A percentile compares a stretch with the other conserved stretches of the same genome.
These are phyloP conservation scores for Colletotrichum aenigma DNA, from an alignment of 2,329 filamentous ascomycete species.

Conservation along the genomic window DNA sequence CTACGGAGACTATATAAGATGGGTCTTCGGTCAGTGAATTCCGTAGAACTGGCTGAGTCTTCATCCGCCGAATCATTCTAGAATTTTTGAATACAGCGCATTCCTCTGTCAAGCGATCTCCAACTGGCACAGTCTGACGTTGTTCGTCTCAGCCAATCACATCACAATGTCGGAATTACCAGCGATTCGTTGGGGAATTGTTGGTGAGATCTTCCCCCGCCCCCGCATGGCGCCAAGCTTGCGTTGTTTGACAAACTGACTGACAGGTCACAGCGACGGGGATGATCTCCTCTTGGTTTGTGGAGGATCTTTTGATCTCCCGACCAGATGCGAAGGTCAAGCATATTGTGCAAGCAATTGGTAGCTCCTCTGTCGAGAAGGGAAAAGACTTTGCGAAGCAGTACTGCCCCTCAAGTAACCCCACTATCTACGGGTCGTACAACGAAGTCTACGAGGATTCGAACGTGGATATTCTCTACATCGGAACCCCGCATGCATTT, in stretches of 20 bases:
- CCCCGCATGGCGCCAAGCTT: background rate
- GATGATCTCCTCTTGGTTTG: conserved; percentile 47
- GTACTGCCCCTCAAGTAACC: conserved; percentile 27
- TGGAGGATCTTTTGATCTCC: conserved; percentile 41
- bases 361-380: conserved; percentile 42
- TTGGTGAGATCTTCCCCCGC: conserved; percentile 5
- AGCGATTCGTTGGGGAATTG: conserved; percentile 37
- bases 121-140: background rate
- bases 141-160: background rate
- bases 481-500: conserved; percentile 48
- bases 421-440: conserved; percentile 43
- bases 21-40: background rate
- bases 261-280: conserved; percentile 30
- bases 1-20: background rate
- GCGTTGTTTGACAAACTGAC: background rate
- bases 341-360: conserved; percentile 47
- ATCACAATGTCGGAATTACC: conserved; percentile 1
- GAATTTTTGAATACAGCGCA: background rate
- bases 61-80: background rate
- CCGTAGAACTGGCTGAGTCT: background rate
- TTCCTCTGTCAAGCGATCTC: background rate
- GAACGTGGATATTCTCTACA: conserved; percentile 48
- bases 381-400: conserved; percentile 41
- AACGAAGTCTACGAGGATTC: conserved; percentile 42
- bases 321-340: conserved; percentile 38